These are phyloP conservation scores for Tausonia pullulans DNA, from an alignment of 1,284 basidiomycete species.

Conservation along the genomic window DNA sequence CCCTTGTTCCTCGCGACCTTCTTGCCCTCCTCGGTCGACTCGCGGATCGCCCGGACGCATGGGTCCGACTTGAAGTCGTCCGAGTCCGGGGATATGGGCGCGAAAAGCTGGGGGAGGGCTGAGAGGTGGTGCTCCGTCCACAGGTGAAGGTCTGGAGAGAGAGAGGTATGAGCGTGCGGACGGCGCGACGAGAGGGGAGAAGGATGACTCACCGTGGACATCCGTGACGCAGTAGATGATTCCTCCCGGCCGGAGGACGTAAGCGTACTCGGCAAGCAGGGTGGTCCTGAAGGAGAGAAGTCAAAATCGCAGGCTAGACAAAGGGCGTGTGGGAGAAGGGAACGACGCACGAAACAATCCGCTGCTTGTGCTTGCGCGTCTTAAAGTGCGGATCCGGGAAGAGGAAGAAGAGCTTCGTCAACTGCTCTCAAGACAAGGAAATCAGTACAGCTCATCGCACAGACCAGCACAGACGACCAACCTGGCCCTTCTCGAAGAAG, in stretches of 20 bases:
- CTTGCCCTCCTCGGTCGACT: slow-evolving; percentile 86
- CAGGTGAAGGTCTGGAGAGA: slow-evolving; percentile 57
- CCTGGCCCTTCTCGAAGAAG: slow-evolving; percentile 82
- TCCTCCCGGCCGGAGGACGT: slow-evolving; percentile 77
- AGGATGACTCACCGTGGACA: slow-evolving; percentile 45
- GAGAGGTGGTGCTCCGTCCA: slow-evolving; percentile 87
- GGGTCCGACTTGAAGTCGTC: slow-evolving; percentile 30
- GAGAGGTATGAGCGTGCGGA: not conserved
- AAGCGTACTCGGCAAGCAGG: slow-evolving; percentile 83
- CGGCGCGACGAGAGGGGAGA: not conserved
- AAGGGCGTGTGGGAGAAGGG: not conserved
- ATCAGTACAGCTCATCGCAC: not conserved
- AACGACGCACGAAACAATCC: slow-evolving; percentile 64
- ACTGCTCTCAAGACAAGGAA: slow-evolving; percentile 24
- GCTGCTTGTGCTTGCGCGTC: slow-evolving; percentile 90
- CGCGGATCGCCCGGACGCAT: slow-evolving; percentile 64
- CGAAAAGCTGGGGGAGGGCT: slow-evolving; percentile 74
- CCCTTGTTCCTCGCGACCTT: slow-evolving; percentile 90
- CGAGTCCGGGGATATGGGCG: slow-evolving; percentile 40
- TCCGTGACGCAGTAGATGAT: slow-evolving; percentile 98
- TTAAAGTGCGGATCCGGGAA: slow-evolving; percentile 99
- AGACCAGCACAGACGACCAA: slow-evolving; percentile 22
- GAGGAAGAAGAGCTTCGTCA: slow-evolving; percentile 91
- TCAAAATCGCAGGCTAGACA: not conserved
- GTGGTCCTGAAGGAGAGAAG: slow-evolving; percentile 45